Base-by-base conservation (phyloP, 139 green algal genomes). In the Picochlorum sp. region DNA sequence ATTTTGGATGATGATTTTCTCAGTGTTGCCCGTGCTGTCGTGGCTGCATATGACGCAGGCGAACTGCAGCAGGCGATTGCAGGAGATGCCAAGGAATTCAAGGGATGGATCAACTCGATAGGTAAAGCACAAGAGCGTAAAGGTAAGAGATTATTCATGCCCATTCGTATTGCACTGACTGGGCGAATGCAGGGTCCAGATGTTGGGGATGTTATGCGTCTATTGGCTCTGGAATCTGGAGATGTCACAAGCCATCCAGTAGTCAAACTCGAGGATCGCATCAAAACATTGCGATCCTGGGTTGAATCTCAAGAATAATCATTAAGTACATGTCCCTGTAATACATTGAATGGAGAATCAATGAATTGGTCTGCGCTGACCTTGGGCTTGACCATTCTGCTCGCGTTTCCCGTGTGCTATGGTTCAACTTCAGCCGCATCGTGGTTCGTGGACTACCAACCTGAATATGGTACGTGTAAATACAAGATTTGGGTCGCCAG, bases 131-230 rank as follows among this genome's bases (percentile, higher is more conserved):
- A 92, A 70, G 85, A 86, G 37, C 83, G 89, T 73, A 99, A 99
- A 86, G 94, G 94, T 70, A 99, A 98, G 83, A 67, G 86, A 45
- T 74, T 98, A 45, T 98, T 97, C 73, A 97, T 99, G 94, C 94
- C 94, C 14, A 76, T 94, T 71, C 85, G 94, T 28, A 80, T 99
- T 11, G 82, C 80, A 6, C 62, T 99, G 54, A 99, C 92, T 13
- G 94, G 89, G 37, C 57, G 75, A 54, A 88, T 85, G 73, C 63
- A 85, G 65, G 91, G 91, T 7, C 84, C 92, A 0, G 92, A 98
- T 55, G 82, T 98, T 41, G 89, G 81, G 14, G 84, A 93, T 38
- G 75, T 89, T 60, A 69, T 97, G 63, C 61, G 62, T 50, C 49
- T 92, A 61, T 66, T 97, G 65, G 60, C 67, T 15, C 61, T 83